Evolutionary conservation across 306 rosid species (phyloP), one percentile per base, ranked within the genome.

Genomic region (Arachis hypogaea): DNA sequence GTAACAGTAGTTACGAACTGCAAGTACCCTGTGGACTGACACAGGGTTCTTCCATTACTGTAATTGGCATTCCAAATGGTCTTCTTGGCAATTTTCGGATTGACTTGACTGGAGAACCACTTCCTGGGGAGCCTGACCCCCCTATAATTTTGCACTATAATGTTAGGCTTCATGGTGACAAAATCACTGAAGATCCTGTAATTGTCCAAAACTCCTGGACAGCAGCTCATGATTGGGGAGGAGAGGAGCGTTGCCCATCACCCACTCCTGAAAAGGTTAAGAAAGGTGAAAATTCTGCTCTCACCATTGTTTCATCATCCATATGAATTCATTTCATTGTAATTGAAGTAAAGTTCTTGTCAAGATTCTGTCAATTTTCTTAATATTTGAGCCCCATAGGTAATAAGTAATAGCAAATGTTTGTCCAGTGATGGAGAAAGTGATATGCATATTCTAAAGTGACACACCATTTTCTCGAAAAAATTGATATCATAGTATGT

Each of bases 161-260:
- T 88, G 98, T 90, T 61, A 86, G 98, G 80, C 98, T 95, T 82
- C 90, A 86, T 67, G 99, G 99, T 14, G 99, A 95, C 85, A 86
- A 95, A 87, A 43, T 92, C 80, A 95, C 98, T 1, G 98, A 95
- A 83, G 98, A 92, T 73, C 96, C 99, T 72, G 93, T 92, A 77
- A 90, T 95, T 66, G 99, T 95, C 77, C 99, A 92, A 74, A 95
- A 95, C 89, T 82, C 98, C 63, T 95, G 99, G 99, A 90, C 98
- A 36, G 66, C 82, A 45, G 93, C 96, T 82, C 97, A 80, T 87
- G 98, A 95, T 73, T 95, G 99, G 98, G 98, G 96, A 67, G 96
- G 79, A 55, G 99, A 95, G 88, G 98, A 90, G 78, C 99, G 99
- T 2, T 95, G 99, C 59, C 99, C 99, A 55, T 85, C 96, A 59